These are phyloP conservation scores for Aspergillus pseudoglaucus DNA, from an alignment of 2,329 filamentous ascomycete genomes.

Conservation along the genomic window DNA sequence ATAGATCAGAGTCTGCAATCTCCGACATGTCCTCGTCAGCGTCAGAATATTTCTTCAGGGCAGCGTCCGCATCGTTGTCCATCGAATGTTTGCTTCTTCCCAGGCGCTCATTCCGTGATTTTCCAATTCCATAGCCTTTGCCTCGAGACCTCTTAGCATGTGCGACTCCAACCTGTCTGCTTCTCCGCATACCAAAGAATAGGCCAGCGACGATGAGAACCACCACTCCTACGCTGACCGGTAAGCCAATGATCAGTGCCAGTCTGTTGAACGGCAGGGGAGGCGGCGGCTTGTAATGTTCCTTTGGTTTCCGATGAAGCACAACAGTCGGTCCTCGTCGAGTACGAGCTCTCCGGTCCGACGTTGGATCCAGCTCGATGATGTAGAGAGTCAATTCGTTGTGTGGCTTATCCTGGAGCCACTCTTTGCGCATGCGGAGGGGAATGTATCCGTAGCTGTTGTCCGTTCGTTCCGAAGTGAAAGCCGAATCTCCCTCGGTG, in stretches of 20 bases:
- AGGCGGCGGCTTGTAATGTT: slow-evolving; percentile 30
- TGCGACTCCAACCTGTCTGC: slow-evolving; percentile 30
- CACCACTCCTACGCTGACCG: slow-evolving; percentile 32
- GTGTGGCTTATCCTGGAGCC: slow-evolving; percentile 30
- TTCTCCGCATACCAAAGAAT: slow-evolving; percentile 37
- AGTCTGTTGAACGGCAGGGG: slow-evolving; percentile 22
- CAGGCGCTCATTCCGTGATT: slow-evolving; percentile 30
- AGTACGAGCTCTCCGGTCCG: slow-evolving; percentile 18
- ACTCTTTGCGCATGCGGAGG: slow-evolving; percentile 33
- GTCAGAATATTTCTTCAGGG: slow-evolving; percentile 16
- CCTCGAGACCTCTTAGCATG: slow-evolving; percentile 29
- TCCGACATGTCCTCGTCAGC: slow-evolving; percentile 8
- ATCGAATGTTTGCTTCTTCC: slow-evolving; percentile 21
- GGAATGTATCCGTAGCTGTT: slow-evolving; percentile 36
- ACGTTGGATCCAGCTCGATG: slow-evolving; percentile 23
- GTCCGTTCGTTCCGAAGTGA: slow-evolving; percentile 27
- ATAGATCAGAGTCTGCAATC: slow-evolving; percentile 15
- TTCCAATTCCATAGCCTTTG: slow-evolving; percentile 33
- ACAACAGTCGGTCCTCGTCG: slow-evolving; percentile 32
- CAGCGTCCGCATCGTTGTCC: slow-evolving; percentile 23
- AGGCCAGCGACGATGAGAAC: slow-evolving; percentile 31
- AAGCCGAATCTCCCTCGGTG: slow-evolving; percentile 27
- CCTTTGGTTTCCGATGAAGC: slow-evolving; percentile 26
- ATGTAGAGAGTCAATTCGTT: slow-evolving; percentile 36
- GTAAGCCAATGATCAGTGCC: slow-evolving; percentile 38